Base-by-base conservation (phyloP, 139 green algal genomes). In the Picocystis salinarum region DNA sequence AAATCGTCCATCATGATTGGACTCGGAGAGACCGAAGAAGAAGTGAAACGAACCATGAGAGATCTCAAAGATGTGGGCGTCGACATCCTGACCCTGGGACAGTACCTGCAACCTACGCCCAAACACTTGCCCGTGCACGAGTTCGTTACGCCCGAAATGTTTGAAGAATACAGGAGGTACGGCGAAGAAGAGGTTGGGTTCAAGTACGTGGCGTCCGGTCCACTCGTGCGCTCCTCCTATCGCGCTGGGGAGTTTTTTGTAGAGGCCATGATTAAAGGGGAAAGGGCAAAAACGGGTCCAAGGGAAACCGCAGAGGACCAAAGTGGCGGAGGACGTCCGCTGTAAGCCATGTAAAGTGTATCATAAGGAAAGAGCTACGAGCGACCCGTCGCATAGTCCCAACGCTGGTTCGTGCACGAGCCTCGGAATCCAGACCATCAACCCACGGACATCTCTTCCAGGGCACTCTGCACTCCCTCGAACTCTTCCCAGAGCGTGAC, bases 21-120 rank as follows among this genome's bases (percentile, higher is more conserved):
- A 15, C 34, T 55, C 11, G 47, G 47, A 3, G 47, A 55, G 47
- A 55, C 33, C 34, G n/a, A 36, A 7, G 47, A 55, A 4, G 47
- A 55, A 19, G 33, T 55, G 17, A 34, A 34, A n/a, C 17, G 46
- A 28, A 22, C 7, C 7, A 48, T 55, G 34, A 4, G 39, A 23
- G 34, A 46, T 18, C 15, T 55, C 12, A 15, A 13, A 4, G 6
- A 5, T 10, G 18, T 23, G 5, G 47, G 34, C 9, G 23, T 47
- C 5, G 47, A 55, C 27, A 34, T 48, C 11, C 6, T 55, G 5
- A 55, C 47, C 19, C 13, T 55, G 12, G 47, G 47, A 4, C 47
- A 55, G 20, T 55, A 55, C 20, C 47, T 55, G 17, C 34, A 48
- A 25, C 47, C 47, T 3, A 47, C 33, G 10, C 15, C 7, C 6